Percentiles rank a stretch among this genome's conserved stretches.
phyloP scores from a whole-genome alignment of 1,139 yeast genomes.

The Arxiozyma bovina region DNA sequence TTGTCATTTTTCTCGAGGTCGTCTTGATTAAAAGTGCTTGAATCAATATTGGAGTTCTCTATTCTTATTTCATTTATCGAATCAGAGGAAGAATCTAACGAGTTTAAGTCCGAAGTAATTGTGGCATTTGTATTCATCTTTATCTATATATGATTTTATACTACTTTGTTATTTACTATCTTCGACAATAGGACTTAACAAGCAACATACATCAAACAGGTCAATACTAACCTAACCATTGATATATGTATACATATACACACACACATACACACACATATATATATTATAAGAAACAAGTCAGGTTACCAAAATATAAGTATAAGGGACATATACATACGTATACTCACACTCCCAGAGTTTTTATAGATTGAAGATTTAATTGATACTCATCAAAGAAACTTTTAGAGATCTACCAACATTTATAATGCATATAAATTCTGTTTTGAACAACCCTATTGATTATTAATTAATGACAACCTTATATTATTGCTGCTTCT shows the following conservation, averaged over 20 bases:
- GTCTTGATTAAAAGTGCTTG: too few relatives aligned
- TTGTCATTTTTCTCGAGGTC: too few relatives aligned
- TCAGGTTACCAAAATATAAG: not conserved
- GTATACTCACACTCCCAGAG: not conserved
- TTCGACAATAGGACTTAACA: not conserved
- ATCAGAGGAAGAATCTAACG: not conserved
- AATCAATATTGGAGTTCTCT: too few relatives aligned
- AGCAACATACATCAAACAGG: too few relatives aligned
- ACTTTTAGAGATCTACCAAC: not conserved
- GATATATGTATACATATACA: too few relatives aligned
- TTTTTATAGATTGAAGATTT: too few relatives aligned
- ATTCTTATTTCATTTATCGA: not conserved
- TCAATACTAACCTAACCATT: too few relatives aligned
- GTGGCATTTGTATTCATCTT: not conserved
- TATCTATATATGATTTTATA: too few relatives aligned
- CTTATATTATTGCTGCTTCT: not conserved
- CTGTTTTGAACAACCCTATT: not conserved
- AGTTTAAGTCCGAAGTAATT: not conserved
- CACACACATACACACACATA: too few relatives aligned
- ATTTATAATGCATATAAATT: too few relatives aligned
- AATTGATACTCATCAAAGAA: not conserved
- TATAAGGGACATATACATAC: not conserved
- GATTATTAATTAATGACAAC: not conserved
- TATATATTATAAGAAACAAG: too few relatives aligned
- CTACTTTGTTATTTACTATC: not conserved